Evolutionary conservation across 1,284 basidiomycete genomes (phyloP), one percentile per base, ranked within the genome.

Genomic region (Macrocystidia cucumis): DNA sequence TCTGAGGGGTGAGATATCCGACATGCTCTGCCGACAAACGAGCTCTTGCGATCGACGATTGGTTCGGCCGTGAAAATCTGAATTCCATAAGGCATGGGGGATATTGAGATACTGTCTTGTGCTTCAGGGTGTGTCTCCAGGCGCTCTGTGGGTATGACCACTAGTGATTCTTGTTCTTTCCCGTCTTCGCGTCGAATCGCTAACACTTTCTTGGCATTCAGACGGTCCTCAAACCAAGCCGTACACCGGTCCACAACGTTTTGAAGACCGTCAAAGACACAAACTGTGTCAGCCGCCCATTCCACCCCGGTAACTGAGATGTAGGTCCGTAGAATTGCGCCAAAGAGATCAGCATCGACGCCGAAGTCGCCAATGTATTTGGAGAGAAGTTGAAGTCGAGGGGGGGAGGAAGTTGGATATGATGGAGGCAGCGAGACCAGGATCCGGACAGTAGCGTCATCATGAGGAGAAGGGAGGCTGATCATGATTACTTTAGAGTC

Each of bases 221-320:
- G 59, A 17, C 67, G 74, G 3, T 75, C 72, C 38, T 72, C 67
- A 48, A 89, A 86, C 90, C 90, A 92, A 29, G 55, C 51, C 23
- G 67, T 62, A 39, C 77, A 82, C 17, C 69, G 64, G 34, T 85
- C 78, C 29, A 84, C 61, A n/a, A 85, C 76, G 52, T 73, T 78
- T 50, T 89, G 82, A 7, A 92, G 60, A 7, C 91, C 90, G 45
- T 95, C 91, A 52, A 93, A 95, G 9, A 93, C 85, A 49, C 86
- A 90, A 9, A 90, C 78, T 1, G 69, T 70, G 33, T 81, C 88
- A 12, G 76, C 62, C 1, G 65, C 63, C 74, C 84, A 91, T 39
- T 87, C 76, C 6, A 87, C 72, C 4, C 85, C 87, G 32, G 69
- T 73, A 12, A 68, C 54, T 1, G 88, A 86, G 40, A 92, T 89